Base-by-base conservation (phyloP, 805 yeast species). In the Candida ponderosae region DNA sequence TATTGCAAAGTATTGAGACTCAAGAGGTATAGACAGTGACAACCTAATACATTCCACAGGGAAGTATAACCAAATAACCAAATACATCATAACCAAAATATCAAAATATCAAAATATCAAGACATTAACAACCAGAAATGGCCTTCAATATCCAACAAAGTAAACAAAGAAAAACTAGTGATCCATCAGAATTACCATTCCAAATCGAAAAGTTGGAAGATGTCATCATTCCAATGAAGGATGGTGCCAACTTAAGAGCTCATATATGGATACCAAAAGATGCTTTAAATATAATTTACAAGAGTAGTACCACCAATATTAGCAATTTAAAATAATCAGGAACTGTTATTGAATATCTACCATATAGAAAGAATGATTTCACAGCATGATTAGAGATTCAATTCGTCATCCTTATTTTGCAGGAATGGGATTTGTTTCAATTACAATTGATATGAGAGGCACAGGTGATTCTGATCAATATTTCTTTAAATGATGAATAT, bases 401-500 rank as follows among this genome's bases (percentile, higher is more conserved):
- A 58, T 68, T 28, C 56, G 73, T 43, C 73, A 68, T 41, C 66
- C 72, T 3, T 67, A 56, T 51, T 68, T 62, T 43, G 70, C 73
- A 4, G 72, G 71, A 8, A 60, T 64, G 42, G 74, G 74, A 0
- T 54, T 67, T 19, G 70, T 68, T 1, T 64, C 69, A 3, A 54
- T 67, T 39, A 48, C 73, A 47, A 62, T 68, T 17, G 73, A 67
- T 41, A 67, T 68, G 70, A 57, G 74, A 45, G 74, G 74, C 28
- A 41, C 62, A 8, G 60, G 69, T 19, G 63, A 66, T 31, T 67
- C 73, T 0, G 73, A 61, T 41, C 71, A 61, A n/a, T n/a, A n/a
- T n/a, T 15, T 51, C 60, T 5, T 35, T 68, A 11, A 33, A 44
- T 10, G 74, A 67, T 44, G 74, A 68, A 46, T 68, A 67, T 39